Evolutionary conservation across 192 early-diverging fungal species (phyloP).

Genomic region (Gigaspora rosea): DNA sequence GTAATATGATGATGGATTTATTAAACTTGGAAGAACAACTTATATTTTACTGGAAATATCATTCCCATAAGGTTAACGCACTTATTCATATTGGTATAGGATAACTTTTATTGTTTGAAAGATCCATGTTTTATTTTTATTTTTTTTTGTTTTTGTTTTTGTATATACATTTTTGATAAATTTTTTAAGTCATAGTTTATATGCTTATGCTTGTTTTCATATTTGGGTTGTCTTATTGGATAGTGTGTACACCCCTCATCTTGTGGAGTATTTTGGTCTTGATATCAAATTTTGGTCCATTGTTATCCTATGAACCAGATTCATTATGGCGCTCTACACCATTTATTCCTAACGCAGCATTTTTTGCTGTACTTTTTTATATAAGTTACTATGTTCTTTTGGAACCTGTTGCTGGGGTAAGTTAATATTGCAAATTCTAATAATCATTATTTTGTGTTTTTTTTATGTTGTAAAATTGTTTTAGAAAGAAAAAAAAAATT

Average conservation of each 20-base stretch:
- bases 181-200: neutral
- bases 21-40: slow-evolving; percentile 78
- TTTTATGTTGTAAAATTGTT: too few species aligned
- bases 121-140: neutral
- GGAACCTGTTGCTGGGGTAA: slow-evolving; percentile 69
- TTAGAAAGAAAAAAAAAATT: too few species aligned
- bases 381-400: slow-evolving; percentile 75
- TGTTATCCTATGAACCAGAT: slow-evolving; percentile 38
- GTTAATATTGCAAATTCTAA: slow-evolving; percentile 22
- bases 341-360: slow-evolving; percentile 52
- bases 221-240: slow-evolving; percentile 30
- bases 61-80: slow-evolving; percentile 73
- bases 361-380: slow-evolving; percentile 62
- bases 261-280: slow-evolving; percentile 78
- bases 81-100: slow-evolving; percentile 65
- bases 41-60: slow-evolving; percentile 74
- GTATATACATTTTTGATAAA: neutral
- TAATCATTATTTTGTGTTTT: neutral
- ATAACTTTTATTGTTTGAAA: neutral
- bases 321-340: slow-evolving; percentile 25
- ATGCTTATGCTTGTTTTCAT: neutral
- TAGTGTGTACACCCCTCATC: slow-evolving; percentile 87
- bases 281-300: slow-evolving; percentile 46
- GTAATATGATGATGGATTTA: slow-evolving; percentile 32
- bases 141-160: neutral